Conservation (phyloP, 345 rosid species). For the Salix suchowensis region DNA sequence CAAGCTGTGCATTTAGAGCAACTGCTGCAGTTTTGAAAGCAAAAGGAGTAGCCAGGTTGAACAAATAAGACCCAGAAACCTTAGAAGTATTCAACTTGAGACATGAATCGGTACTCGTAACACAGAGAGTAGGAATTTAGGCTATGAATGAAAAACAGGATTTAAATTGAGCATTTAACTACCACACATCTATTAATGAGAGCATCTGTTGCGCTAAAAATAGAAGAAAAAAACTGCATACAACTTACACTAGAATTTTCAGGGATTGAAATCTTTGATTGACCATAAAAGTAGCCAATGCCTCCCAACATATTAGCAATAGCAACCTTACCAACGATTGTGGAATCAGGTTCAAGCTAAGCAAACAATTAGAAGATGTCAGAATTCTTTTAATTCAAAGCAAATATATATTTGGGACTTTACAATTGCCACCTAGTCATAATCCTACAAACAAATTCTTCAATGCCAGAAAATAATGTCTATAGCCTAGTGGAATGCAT, state of each 20-base stretch:
- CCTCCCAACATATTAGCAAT: conserved; percentile 88
- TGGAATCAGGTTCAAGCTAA: conserved; percentile 64
- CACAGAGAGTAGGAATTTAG: neutral
- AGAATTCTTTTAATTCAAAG: neutral
- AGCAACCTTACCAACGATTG: conserved; percentile 70
- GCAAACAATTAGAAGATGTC: conserved; percentile 13
- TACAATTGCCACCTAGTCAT: neutral
- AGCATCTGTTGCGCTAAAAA: neutral
- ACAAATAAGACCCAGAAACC: neutral
- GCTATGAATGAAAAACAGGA: neutral
- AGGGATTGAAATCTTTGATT: conserved; percentile 63
- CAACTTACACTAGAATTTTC: conserved; percentile 51
- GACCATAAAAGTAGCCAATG: conserved; percentile 93
- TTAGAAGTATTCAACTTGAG: neutral
- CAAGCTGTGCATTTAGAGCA: neutral
- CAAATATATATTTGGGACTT: neutral
- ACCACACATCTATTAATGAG: neutral
- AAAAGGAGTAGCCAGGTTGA: neutral
- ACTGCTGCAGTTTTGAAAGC: neutral
- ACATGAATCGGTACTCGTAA: neutral
- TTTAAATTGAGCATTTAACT: neutral
- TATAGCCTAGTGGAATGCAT: neutral
- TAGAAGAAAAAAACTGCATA: neutral
- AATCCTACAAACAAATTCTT: neutral
- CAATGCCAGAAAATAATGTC: neutral